A percentile compares a stretch with the other conserved stretches of the same genome.
Evolutionary conservation across 2,329 filamentous ascomycete species (phyloP).

Genomic region (Fusarium tjaetaba): DNA sequence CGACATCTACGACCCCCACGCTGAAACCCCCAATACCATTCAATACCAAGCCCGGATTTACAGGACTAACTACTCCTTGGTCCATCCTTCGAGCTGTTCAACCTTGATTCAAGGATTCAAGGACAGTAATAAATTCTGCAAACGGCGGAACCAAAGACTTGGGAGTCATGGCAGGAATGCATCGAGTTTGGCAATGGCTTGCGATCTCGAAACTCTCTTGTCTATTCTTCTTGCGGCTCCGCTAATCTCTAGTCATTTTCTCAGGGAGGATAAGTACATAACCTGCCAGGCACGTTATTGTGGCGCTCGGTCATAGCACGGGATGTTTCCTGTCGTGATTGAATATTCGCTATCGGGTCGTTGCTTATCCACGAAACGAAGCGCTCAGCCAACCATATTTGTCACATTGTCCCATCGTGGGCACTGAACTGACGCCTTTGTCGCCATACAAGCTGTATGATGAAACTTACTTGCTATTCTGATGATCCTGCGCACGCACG

Average conservation of each 20-base stretch:
- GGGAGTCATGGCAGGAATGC: slow-evolving; percentile 5
- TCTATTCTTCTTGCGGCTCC: slow-evolving; percentile 15
- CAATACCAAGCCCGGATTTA: not conserved
- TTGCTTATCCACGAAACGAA: slow-evolving; percentile 24
- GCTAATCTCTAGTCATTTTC: slow-evolving; percentile 8
- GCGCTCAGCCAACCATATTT: slow-evolving; percentile 7
- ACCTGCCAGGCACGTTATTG: slow-evolving; percentile 6
- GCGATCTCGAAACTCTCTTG: not conserved
- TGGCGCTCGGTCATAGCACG: slow-evolving; percentile 15
- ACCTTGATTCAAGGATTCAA: not conserved
- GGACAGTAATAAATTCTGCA: not conserved
- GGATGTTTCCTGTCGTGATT: not conserved
- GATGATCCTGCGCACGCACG: not conserved
- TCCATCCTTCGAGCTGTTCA: not conserved
- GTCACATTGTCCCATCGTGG: slow-evolving; percentile 1
- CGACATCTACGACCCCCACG: slow-evolving; percentile 10
- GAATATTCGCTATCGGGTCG: slow-evolving; percentile 20
- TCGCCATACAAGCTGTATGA: not conserved
- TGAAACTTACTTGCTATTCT: not conserved
- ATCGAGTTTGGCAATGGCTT: not conserved
- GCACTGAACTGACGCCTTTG: not conserved
- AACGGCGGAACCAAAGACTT: not conserved
- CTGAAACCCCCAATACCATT: slow-evolving; percentile 6
- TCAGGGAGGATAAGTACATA: not conserved
- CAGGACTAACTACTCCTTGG: not conserved